These are phyloP conservation scores for Potentilla sterilis DNA, from an alignment of 306 rosid species.

Conservation along the genomic window DNA sequence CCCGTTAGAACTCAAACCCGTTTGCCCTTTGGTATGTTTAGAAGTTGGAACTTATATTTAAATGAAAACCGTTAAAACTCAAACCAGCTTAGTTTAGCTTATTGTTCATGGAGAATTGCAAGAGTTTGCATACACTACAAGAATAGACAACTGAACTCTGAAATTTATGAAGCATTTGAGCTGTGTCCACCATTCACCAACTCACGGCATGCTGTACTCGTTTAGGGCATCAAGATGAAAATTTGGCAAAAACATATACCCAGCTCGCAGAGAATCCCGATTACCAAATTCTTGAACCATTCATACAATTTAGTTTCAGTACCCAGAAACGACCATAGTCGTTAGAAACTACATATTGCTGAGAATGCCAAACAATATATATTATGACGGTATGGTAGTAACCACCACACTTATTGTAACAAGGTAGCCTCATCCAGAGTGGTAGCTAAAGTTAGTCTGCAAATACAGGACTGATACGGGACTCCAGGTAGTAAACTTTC, in stretches of 20 bases:
- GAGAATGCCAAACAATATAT: background rate
- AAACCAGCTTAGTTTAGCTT: background rate
- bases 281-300: background rate
- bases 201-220: background rate
- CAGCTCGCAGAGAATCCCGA: too few species aligned
- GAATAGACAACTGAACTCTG: background rate
- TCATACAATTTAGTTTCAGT: too few species aligned
- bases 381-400: background rate
- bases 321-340: background rate
- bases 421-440: background rate
- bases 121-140: background rate
- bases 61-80: background rate
- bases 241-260: too few species aligned
- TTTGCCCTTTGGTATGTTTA: background rate
- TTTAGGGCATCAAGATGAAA: too few species aligned
- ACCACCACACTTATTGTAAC: background rate
- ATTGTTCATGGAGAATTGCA: background rate
- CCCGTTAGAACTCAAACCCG: background rate
- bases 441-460: background rate
- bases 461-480: background rate
- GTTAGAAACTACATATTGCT: too few species aligned
- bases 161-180: background rate
- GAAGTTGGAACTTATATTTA: background rate
- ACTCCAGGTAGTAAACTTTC: background rate
- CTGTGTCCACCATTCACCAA: background rate